These are phyloP conservation scores for Lolium perenne DNA, from an alignment of 176 grass and related monocot species.

Conservation along the genomic window DNA sequence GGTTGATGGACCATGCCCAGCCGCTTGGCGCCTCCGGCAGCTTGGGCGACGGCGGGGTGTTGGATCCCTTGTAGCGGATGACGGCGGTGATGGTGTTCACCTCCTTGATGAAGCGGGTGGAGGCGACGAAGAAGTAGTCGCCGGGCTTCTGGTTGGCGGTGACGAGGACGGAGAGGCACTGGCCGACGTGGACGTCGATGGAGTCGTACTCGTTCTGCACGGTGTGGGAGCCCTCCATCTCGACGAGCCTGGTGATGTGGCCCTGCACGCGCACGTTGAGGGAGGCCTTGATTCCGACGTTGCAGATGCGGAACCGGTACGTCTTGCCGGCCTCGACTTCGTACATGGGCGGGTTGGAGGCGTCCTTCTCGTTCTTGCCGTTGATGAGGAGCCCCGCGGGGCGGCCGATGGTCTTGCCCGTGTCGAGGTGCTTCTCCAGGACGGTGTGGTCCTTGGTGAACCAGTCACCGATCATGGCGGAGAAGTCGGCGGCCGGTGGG, in stretches of 20 bases:
- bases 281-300: slow-evolving; percentile 76
- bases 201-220: slow-evolving; percentile 83
- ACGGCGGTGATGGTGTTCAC: slow-evolving; percentile 43
- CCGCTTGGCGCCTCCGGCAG: slow-evolving; percentile 64
- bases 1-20: slow-evolving; percentile 94
- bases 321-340: slow-evolving; percentile 68
- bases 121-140: slow-evolving; percentile 75
- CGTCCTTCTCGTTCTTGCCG: slow-evolving; percentile 75
- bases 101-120: slow-evolving; percentile 84
- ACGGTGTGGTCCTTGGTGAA: slow-evolving; percentile 77
- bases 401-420: slow-evolving; percentile 66
- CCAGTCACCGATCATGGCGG: slow-evolving; percentile 75
- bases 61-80: slow-evolving; percentile 73
- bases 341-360: slow-evolving; percentile 63
- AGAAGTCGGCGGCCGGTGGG: slow-evolving; percentile 66
- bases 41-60: slow-evolving; percentile 54
- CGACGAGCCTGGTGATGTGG: slow-evolving; percentile 70
- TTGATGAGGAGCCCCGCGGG: slow-evolving; percentile 81
- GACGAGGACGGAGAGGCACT: slow-evolving; percentile 87
- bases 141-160: slow-evolving; percentile 68
- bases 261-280: slow-evolving; percentile 82
- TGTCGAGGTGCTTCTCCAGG: slow-evolving; percentile 63
- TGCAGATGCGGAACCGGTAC: slow-evolving; percentile 90
- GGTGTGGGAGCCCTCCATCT: slow-evolving; percentile 97
- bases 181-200: slow-evolving; percentile 75